These are phyloP conservation scores for Barnettozyma sucrosica DNA, from an alignment of 805 yeast genomes.

Conservation along the genomic window DNA sequence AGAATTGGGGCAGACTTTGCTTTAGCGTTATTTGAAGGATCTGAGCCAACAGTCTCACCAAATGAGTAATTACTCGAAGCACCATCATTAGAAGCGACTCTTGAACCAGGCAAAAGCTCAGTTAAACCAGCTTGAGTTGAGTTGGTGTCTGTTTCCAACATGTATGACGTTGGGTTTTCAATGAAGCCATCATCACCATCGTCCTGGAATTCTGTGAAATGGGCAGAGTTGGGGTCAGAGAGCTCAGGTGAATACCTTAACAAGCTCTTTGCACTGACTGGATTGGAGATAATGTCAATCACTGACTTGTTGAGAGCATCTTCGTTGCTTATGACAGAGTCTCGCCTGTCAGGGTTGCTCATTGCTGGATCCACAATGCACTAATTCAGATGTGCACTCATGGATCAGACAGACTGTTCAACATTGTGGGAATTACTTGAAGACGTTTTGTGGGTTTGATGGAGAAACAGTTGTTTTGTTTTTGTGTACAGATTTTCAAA, in stretches of 20 bases:
- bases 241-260: neutral
- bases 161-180: conserved; percentile 10
- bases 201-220: conserved; percentile 5
- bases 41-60: neutral
- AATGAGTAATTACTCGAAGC: conserved; percentile 3
- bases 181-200: conserved; percentile 2
- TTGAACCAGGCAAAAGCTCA: conserved; percentile 2
- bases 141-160: conserved; percentile 7
- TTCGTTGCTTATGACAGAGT: neutral
- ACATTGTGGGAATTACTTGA: neutral
- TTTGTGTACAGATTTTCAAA: neutral
- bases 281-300: neutral
- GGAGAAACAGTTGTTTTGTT: neutral
- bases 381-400: neutral
- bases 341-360: neutral
- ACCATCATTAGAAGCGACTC: neutral
- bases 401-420: neutral
- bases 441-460: neutral
- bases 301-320: neutral
- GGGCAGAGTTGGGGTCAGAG: neutral
- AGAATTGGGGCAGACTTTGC: conserved; percentile 5
- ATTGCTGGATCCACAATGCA: neutral
- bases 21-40: neutral
- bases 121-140: neutral
- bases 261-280: neutral